A percentile compares a stretch with the other conserved stretches of the same genome.
phyloP scores from a whole-genome alignment of 192 early-diverging fungal species.

The Coemansia sp. region DNA sequence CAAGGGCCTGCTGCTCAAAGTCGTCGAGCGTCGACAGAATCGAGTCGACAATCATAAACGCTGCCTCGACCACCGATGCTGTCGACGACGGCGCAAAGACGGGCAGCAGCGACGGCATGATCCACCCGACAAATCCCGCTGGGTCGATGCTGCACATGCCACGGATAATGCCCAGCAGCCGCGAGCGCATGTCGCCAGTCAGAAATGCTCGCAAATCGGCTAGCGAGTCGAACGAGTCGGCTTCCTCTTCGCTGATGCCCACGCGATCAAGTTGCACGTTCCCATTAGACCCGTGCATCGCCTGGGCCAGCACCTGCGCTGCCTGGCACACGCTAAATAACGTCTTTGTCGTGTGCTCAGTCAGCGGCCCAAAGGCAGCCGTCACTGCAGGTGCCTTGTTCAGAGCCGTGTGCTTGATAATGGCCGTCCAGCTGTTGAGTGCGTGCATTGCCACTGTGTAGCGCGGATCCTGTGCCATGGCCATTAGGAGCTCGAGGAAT shows the following conservation, averaged over 20 bases:
- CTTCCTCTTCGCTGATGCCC: constrained; percentile 21
- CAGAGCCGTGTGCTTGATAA: constrained; percentile 23
- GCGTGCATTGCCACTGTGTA: constrained; percentile 25
- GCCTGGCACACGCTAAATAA: constrained; percentile 28
- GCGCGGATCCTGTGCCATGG: constrained; percentile 20
- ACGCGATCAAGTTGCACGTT: not conserved
- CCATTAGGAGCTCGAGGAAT: constrained; percentile 27
- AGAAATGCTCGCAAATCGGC: constrained; percentile 35
- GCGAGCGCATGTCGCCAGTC: constrained; percentile 21
- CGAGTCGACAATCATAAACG: constrained; percentile 31
- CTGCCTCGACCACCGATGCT: constrained; percentile 21
- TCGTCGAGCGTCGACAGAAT: constrained; percentile 38
- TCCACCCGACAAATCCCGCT: constrained; percentile 42
- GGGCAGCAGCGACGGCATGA: constrained; percentile 28
- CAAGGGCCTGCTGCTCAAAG: constrained; percentile 37
- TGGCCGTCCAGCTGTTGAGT: constrained; percentile 23
- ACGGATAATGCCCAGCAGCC: constrained; percentile 35
- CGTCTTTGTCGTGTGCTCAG: constrained; percentile 24
- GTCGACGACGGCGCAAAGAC: constrained; percentile 4
- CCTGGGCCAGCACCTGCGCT: constrained; percentile 9
- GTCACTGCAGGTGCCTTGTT: constrained; percentile 13
- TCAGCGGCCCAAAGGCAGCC: constrained; percentile 16
- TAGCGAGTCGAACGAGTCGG: constrained; percentile 24
- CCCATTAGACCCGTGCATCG: no score
- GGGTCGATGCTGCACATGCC: constrained; percentile 37